These are phyloP conservation scores for Astrephomene gubernaculifera DNA, from an alignment of 139 green algal genomes.

Conservation along the genomic window DNA sequence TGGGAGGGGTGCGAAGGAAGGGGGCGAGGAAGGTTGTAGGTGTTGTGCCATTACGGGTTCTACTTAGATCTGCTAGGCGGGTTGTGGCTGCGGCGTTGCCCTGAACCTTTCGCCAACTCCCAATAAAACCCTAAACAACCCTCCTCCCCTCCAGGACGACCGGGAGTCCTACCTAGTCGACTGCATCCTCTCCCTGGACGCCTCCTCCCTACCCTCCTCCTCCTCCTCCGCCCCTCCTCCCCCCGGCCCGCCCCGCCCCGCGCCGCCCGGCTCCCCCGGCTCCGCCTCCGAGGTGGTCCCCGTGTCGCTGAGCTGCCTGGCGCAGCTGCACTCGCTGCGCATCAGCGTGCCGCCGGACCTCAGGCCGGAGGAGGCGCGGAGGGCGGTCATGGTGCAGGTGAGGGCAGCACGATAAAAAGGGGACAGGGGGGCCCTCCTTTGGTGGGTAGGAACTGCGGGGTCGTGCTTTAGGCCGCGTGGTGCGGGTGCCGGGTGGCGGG, in stretches of 20 bases:
- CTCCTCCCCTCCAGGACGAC: slow-evolving; percentile 16
- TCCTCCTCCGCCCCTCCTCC: not conserved
- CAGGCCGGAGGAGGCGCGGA: slow-evolving; percentile 61
- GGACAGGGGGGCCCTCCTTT: no score
- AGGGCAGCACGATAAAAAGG: not conserved
- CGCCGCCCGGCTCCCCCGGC: not conserved
- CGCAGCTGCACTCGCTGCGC: slow-evolving; percentile 74
- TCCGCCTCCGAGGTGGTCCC: slow-evolving; percentile 83
- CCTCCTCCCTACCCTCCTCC: slow-evolving; percentile 3
- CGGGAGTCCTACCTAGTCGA: slow-evolving; percentile 26
- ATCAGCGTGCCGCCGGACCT: slow-evolving; percentile 89
- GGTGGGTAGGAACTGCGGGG: no score
- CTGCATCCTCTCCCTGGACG: slow-evolving; percentile 20
- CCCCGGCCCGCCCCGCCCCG: not conserved
- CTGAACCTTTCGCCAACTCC: no score
- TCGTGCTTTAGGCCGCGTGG: no score
- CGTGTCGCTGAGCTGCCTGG: slow-evolving; percentile 78
- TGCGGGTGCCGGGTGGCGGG: no score
- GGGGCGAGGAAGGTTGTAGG: no score
- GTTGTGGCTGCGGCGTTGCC: no score
- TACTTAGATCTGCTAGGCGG: no score
- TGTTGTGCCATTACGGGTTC: no score
- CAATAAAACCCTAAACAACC: no score
- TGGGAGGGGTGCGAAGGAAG: no score
- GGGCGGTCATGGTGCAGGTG: slow-evolving; percentile 66